Conservation (phyloP, 140 eudicot species). For the Stevia rebaudiana region DNA sequence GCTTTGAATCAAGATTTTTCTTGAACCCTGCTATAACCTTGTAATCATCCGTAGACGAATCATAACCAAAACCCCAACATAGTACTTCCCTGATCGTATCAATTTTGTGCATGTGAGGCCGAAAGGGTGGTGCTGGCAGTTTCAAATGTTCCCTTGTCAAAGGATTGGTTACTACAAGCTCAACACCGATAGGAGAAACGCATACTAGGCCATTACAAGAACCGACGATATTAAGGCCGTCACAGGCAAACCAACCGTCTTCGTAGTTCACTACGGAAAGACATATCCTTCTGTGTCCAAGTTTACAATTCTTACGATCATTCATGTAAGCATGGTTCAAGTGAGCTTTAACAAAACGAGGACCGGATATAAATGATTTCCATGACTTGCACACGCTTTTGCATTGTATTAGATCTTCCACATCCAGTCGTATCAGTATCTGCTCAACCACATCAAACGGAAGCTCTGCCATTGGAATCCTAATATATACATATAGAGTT, state of each 20-base stretch:
- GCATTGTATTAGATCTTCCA: neutral
- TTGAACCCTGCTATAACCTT: neutral
- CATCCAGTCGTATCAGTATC: neutral
- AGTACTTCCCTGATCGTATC: neutral
- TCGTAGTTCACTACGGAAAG: too few relatives aligned
- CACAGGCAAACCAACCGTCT: too few relatives aligned
- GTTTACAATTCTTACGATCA: too few relatives aligned
- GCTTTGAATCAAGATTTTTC: neutral
- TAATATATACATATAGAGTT: too few relatives aligned
- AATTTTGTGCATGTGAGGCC: neutral
- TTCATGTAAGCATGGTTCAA: too few relatives aligned
- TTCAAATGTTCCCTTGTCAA: neutral
- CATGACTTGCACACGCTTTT: neutral
- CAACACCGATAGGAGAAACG: neutral
- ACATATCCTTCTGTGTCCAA: too few relatives aligned
- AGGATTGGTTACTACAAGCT: neutral
- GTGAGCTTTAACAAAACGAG: too few relatives aligned
- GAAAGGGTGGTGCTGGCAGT: neutral
- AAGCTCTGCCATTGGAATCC: neutral
- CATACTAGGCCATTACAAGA: neutral
- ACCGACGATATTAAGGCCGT: neutral
- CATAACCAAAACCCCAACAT: neutral
- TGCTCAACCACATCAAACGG: neutral
- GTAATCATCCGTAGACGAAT: neutral
- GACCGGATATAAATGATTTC: too few relatives aligned